Conservation (phyloP, 164 flowering plant genomes). For the Vitis labrusca region DNA sequence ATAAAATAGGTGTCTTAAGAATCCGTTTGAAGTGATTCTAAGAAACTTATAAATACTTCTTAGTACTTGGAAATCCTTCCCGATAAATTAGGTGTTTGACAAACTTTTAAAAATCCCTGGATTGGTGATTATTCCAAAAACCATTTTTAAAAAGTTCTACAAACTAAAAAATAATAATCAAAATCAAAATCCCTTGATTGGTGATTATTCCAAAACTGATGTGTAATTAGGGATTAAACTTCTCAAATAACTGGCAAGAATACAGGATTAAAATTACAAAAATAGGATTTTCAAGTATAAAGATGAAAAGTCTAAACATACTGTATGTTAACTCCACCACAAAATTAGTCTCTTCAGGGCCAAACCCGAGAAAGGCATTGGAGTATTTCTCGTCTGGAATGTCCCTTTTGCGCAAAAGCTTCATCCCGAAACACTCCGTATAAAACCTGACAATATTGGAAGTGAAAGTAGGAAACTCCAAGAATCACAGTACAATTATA, state of each 20-base stretch:
- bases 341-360: conserved; percentile 81
- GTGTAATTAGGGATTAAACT: too few relatives aligned
- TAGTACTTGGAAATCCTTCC: too few relatives aligned
- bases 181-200: too few relatives aligned
- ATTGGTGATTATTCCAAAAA: too few relatives aligned
- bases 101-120: too few relatives aligned
- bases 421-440: conserved; percentile 90
- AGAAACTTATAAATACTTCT: too few relatives aligned
- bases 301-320: conserved; percentile 29
- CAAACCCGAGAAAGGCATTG: conserved; percentile 96
- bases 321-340: conserved; percentile 93
- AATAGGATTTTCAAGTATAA: not conserved
- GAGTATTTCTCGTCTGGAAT: conserved; percentile 92
- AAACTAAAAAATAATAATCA: too few relatives aligned
- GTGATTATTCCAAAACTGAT: too few relatives aligned
- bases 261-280: not conserved
- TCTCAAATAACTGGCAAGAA: not conserved
- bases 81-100: too few relatives aligned
- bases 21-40: too few relatives aligned
- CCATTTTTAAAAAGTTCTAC: too few relatives aligned
- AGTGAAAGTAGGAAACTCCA: not conserved
- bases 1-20: too few relatives aligned
- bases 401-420: conserved; percentile 84
- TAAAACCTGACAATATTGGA: conserved; percentile 59
- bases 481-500: not conserved